Evolutionary conservation across 1,284 basidiomycete species (phyloP), one percentile per base, ranked within the genome.

Genomic region (Ceratobasidium theobromae): DNA sequence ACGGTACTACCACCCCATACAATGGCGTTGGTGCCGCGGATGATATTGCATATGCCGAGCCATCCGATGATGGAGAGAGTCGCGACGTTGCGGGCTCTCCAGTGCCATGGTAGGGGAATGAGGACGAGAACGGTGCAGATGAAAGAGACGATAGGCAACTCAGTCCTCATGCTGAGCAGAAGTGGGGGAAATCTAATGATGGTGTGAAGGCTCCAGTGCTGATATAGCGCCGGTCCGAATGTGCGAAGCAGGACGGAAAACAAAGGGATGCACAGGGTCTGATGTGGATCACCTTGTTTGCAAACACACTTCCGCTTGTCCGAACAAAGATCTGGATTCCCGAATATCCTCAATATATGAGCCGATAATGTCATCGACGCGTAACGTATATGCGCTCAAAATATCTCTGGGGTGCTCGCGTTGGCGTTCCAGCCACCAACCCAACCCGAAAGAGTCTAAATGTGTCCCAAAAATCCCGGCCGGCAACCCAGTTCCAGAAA

Each of bases 71-170:
- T 74, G 55, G 82, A 79, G 8, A 85, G 74, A 12, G 79, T 79
- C 4, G 83, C 80, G n/a, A 83, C 76, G 70, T 86, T 88, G 67
- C 81, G 78, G 1, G 84, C 80, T 67, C 82, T 77, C 72, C 79
- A 75, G 55, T 79, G 78, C 69, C 75, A 75, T 21, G 74, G 71
- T 0, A 74, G 23, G 0, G 76, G 74, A 1, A 77, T 70, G 18
- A 77, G 69, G 35, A 78, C 67, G 14, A 77, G 66, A n/a, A 75
- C 6, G 12, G 75, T 62, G 27, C 68, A 72, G 23, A 78, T 45
- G 41, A 72, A 72, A 21, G 62, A 60, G 23, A 67, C 33, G 52
- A 69, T 58, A 14, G 70, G 68, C 21, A 70, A 58, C 45, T 68
- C 67, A 21, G 33, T 27, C n/a, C 57, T 32, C 57, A 62, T 62